phyloP scores from a whole-genome alignment of 768 basidiomycete species.

The Macrocybe gigantea region DNA sequence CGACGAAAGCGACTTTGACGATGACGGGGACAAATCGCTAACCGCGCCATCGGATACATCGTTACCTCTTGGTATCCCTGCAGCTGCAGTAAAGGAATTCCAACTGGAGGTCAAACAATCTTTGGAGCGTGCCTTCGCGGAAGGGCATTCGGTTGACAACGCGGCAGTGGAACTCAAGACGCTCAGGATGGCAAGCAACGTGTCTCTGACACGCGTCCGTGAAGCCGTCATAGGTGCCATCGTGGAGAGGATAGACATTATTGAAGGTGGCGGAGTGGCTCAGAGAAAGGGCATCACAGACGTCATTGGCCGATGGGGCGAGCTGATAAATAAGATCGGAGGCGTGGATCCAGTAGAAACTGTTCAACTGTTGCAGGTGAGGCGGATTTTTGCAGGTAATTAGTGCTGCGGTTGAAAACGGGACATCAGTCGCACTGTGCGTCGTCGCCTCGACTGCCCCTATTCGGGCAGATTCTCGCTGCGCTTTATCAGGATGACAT shows the following conservation, averaged over 20 bases:
- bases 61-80: conserved; percentile 32
- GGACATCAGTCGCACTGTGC: conserved; percentile 58
- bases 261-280: conserved; percentile 45
- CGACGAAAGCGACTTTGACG: conserved; percentile 30
- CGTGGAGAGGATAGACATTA: conserved; percentile 63
- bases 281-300: conserved; percentile 63
- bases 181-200: conserved; percentile 94
- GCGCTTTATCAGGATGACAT: conserved; percentile 90
- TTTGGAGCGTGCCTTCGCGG: conserved; percentile 86
- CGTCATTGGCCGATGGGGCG: conserved; percentile 77
- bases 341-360: conserved; percentile 82
- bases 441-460: conserved; percentile 49
- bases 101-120: conserved; percentile 72
- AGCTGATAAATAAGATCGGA: conserved; percentile 73
- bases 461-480: conserved; percentile 84
- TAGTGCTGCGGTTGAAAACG: too few relatives aligned
- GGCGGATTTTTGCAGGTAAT: conserved; percentile 6
- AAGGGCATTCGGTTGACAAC: conserved; percentile 89
- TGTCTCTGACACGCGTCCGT: conserved; percentile 76
- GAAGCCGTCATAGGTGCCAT: conserved; percentile 87
- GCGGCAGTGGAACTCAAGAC: conserved; percentile 94
- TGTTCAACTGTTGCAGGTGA: conserved; percentile 71
- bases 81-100: conserved; percentile 62
- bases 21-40: conserved; percentile 25
- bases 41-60: conserved; percentile 47